These are phyloP conservation scores for Tolypocladium album DNA, from an alignment of 2,329 filamentous ascomycete genomes.

Conservation along the genomic window DNA sequence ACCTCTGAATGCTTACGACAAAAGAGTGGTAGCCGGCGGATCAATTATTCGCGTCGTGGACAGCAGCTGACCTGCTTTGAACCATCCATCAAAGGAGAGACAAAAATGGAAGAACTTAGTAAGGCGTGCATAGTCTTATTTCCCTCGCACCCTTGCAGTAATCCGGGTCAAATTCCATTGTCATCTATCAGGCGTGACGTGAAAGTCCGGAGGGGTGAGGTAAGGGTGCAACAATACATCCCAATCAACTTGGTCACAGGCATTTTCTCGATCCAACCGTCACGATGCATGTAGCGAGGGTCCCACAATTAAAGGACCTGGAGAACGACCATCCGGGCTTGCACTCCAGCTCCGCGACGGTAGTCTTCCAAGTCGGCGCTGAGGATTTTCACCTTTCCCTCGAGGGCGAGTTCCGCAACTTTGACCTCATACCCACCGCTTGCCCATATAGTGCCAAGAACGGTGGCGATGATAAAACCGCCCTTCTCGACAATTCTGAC, in stretches of 20 bases:
- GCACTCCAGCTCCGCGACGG: conserved; percentile 17
- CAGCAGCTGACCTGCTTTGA: no score
- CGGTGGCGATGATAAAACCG: conserved; percentile 39
- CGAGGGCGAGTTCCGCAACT: conserved; percentile 23
- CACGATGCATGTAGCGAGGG: neutral
- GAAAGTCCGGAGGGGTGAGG: no score
- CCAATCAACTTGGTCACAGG: neutral
- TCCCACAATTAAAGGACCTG: conserved; percentile 7
- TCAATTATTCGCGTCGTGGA: no score
- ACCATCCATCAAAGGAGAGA: no score
- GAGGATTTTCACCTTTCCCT: conserved; percentile 16
- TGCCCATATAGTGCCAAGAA: conserved; percentile 38
- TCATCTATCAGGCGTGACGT: no score
- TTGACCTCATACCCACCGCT: conserved; percentile 34
- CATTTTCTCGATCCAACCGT: neutral
- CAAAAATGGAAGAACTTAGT: no score
- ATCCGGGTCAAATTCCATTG: no score
- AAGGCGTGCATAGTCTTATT: no score
- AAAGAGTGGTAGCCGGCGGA: no score
- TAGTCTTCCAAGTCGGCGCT: conserved; percentile 20
- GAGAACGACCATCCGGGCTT: conserved; percentile 20
- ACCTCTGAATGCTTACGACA: no score
- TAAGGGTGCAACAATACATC: neutral
- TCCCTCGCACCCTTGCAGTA: no score
- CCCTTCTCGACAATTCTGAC: conserved; percentile 33